Evolutionary conservation across 2,329 filamentous ascomycete species (phyloP), one percentile per base, ranked within the genome.

Genomic region (Coniochaeta prunicola): DNA sequence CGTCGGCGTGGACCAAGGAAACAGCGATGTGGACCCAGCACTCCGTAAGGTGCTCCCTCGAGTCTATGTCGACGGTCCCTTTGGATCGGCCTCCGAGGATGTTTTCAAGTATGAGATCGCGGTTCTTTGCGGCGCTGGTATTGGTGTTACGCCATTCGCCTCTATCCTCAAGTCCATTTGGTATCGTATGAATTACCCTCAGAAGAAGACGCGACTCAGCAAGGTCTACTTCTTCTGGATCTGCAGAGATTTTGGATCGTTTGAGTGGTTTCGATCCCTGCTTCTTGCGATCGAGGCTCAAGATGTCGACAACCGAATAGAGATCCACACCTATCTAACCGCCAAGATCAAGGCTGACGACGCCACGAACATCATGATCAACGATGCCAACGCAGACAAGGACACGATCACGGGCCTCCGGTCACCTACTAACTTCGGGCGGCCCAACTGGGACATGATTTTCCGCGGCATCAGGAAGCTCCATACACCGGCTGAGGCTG

Each of bases 171-270:
- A 96, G 79, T 92, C 88, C 57, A 93, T 96, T 74, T 96, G 91
- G 91, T 96, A 94, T 78, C 85, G 90, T 56, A 92, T 93, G 87
- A 93, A 92, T 80, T 92, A 91, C 74, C 88, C 89, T 2, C 87
- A 90, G 71, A 84, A 87, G 73, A 89, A 88, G 76, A 92, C 89
- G 2, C 81, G 89, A 4, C 80, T 96, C 48, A 82, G 87, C 68
- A 96, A 94, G 73, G 90, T 96, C 26, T 96, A 94, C 78, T 94
- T 94, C 78, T 92, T 94, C 82, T 94, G 91, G 91, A 87, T 94
- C 62, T 93, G 90, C 79, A 83, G 90, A 73, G 90, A 94, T 73
- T 93, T 93, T 68, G 90, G 88, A 34, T 91, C 88, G 0, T 92
- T 94, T 67, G 90, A 94, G 77, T 96, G 91, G 91, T 94, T 94